Base-by-base conservation (phyloP, 2,329 filamentous ascomycete genomes). In the Fusarium siculi region DNA sequence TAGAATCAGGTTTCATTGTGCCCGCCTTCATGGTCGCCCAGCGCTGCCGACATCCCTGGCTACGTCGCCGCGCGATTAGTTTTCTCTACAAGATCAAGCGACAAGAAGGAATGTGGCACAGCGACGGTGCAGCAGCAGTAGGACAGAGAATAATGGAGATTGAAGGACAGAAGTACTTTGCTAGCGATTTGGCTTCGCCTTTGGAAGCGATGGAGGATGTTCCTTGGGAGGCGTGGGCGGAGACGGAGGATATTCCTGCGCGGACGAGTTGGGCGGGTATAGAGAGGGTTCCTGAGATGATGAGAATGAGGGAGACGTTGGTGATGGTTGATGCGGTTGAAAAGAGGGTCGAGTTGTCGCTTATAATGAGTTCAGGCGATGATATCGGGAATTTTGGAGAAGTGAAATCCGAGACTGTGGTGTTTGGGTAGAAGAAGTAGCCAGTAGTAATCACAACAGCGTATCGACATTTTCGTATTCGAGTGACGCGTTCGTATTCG, bases 81-180 rank as follows among this genome's bases (percentile, higher is more conserved):
- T 68, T 81, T 7, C 53, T 82, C 10, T 47, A 62, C 19, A 64
- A 60, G 28, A 56, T 77, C 23, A 79, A 78, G n/a, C 62, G 80
- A 23, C 79, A 80, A 19, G 80, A 81, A 37, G 80, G 80, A 5
- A 73, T 78, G 64, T 82, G 80, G 80, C 74, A 75, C 61, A 81
- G 80, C 50, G 72, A 74, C n/a, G 77, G 74, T 4, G 72, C 77
- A 4, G 77, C 78, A 12, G 72, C 66, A 7, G 80, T 80, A 4
- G 57, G 54, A 0, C 50, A 68, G 10, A 66, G 55, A 10, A 76
- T 75, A 28, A 78, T 78, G 76, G 44, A 63, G 11, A 44, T 75
- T 8, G 76, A 77, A 42, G 76, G 74, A 4, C 74, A 77, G 18
- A 28, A n/a, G 7, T 78, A 44, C 44, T 75, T 68, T 44, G 50